Base-by-base conservation (phyloP, 2,329 filamentous ascomycete species). In the Metarhizium guizhouense region DNA sequence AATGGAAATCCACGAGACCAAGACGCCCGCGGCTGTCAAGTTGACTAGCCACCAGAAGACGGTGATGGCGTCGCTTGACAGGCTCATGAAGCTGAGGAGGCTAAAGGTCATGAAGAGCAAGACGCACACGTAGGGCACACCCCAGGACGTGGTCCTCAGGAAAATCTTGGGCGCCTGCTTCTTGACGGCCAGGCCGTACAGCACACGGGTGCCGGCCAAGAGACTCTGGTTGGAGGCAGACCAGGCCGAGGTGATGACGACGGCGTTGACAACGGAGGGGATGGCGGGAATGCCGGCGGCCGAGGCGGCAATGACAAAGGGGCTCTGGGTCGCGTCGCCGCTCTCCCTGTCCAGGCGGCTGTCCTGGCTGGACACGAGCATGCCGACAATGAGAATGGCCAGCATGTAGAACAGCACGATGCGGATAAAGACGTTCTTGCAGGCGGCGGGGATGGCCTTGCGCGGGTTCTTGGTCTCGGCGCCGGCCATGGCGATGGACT, bases 241-340 rank as follows among this genome's bases (percentile, higher is more conserved):
- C 76, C 80, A 82, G 2, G 84, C 85, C 3, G 82, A 85, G 0
- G 84, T 88, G 60, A 91, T 77, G 61, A 92, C 85, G 30, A 91
- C 76, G 40, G 86, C 87, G 67, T 93, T 93, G 70, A 92, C 84
- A 54, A 92, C 80, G 6, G 82, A 83, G 0, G 86, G 85, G 4
- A 91, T 79, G 6, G 79, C 84, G 4, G 74, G 76, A 56, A 91
- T 84, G 0, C 85, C 83, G 2, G 87, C 87, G 34, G 82, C 79
- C 11, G 79, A 76, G 42, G 86, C 83, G 18, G 87, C 88, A 59
- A 91, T 88, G 57, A 92, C 87, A 63, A 85, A 89, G 11, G 85
- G 86, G 66, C 69, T 73, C 64, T 79, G 74, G 1, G 77, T 47
- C 3, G 79, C 76, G 25, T 68, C 73, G 38, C 74, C 76, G 36